These are phyloP conservation scores for Blastobotrys illinoisensis DNA, from an alignment of 1,139 yeast species.

Conservation along the genomic window DNA sequence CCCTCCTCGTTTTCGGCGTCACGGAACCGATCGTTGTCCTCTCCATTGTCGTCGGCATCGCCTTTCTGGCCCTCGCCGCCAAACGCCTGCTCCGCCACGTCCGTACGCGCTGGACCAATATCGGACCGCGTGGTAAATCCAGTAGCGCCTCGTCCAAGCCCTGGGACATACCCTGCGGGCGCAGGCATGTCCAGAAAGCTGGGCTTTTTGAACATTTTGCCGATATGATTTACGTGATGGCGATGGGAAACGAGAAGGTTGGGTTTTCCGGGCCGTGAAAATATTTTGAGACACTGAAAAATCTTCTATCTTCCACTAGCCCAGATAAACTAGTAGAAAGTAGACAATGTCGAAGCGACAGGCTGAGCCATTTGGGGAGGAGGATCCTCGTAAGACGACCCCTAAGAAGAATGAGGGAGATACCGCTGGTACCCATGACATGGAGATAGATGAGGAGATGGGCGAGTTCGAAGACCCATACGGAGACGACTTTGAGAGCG, in stretches of 20 bases:
- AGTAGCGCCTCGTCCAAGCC: slow-evolving; percentile 91
- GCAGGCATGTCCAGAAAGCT: slow-evolving; percentile 76
- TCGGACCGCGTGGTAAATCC: slow-evolving; percentile 88
- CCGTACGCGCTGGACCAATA: slow-evolving; percentile 46
- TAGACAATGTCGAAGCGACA: slow-evolving; percentile 23
- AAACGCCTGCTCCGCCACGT: slow-evolving; percentile 21
- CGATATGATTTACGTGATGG: neutral
- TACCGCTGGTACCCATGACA: slow-evolving; percentile 26
- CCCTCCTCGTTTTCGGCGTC: slow-evolving; percentile 41
- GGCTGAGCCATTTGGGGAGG: slow-evolving; percentile 17
- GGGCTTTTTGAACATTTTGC: slow-evolving; percentile 5
- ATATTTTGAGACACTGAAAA: neutral
- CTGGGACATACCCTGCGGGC: slow-evolving; percentile 88
- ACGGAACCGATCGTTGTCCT: slow-evolving; percentile 30
- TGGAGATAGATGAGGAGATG: slow-evolving; percentile 47
- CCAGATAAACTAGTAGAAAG: neutral
- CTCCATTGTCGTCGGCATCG: slow-evolving; percentile 31
- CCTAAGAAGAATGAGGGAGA: slow-evolving; percentile 28
- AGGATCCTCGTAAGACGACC: slow-evolving; percentile 21
- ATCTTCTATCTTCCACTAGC: neutral
- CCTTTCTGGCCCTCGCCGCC: slow-evolving; percentile 36
- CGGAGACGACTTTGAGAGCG: slow-evolving; percentile 93
- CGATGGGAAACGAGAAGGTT: neutral
- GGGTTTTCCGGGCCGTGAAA: neutral
- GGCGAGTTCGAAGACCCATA: slow-evolving; percentile 93